Evolutionary conservation across 2,329 filamentous ascomycete genomes (phyloP).

Genomic region (Pestalotiopsis sp.): DNA sequence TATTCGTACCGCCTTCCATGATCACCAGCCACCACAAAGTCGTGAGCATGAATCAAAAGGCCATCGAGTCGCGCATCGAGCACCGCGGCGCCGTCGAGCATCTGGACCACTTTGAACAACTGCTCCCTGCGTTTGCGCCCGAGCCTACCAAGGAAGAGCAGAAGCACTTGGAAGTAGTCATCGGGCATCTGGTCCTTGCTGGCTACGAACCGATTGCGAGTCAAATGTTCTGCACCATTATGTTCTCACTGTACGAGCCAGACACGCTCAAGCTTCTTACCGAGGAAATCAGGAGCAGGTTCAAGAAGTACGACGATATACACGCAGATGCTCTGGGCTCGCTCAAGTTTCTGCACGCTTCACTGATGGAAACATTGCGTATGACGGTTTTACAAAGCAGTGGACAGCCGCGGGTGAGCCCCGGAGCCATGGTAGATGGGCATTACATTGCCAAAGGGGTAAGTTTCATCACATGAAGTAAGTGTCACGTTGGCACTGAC

Average conservation of each 20-base stretch:
- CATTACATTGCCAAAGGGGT: neutral
- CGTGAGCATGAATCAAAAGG: conserved; percentile 18
- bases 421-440: conserved; percentile 1
- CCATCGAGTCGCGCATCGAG: conserved; percentile 22
- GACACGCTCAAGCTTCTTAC: conserved; percentile 8
- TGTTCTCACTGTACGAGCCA: conserved; percentile 18
- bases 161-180: conserved; percentile 21
- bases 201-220: conserved; percentile 22
- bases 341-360: neutral
- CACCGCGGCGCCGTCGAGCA: conserved; percentile 23
- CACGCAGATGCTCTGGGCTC: neutral
- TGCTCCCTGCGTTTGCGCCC: conserved; percentile 21
- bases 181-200: conserved; percentile 1
- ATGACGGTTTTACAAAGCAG: neutral
- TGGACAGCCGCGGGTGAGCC: conserved; percentile 11
- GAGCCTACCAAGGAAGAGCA: conserved; percentile 20
- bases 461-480: neutral
- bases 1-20: conserved; percentile 20
- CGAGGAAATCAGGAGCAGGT: neutral
- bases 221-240: conserved; percentile 20
- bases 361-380: conserved; percentile 1
- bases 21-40: conserved; percentile 1
- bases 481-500: neutral
- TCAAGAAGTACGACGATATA: neutral
- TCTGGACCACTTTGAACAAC: conserved; percentile 27